phyloP scores from a whole-genome alignment of 768 basidiomycete species.

The Leccinum olivaceopallidum region DNA sequence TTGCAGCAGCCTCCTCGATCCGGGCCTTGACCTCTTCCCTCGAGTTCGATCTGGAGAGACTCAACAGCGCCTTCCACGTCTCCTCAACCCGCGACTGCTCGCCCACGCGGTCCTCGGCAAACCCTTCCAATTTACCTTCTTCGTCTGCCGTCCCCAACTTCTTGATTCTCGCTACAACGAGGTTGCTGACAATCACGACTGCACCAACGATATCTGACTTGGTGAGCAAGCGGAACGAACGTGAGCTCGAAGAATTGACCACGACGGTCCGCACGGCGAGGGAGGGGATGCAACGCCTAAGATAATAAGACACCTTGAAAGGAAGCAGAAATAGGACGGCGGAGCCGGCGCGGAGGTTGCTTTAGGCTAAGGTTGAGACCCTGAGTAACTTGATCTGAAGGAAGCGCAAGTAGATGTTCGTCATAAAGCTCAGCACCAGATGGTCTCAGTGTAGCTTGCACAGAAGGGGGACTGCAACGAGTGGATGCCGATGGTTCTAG shows the following conservation, averaged over 20 bases:
- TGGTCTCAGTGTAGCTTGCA: slow-evolving; percentile 44
- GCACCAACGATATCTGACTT: too few species aligned
- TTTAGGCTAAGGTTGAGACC: slow-evolving; percentile 75
- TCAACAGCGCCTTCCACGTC: slow-evolving; percentile 86
- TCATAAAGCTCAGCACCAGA: slow-evolving; percentile 86
- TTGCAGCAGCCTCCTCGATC: too few species aligned
- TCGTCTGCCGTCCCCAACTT: slow-evolving; percentile 65
- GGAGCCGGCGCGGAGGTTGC: slow-evolving; percentile 94
- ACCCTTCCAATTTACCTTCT: slow-evolving; percentile 54
- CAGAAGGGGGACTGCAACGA: slow-evolving; percentile 71
- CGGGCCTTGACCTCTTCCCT: slow-evolving; percentile 57
- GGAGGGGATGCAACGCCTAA: too few species aligned
- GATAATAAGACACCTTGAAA: slow-evolving; percentile 39
- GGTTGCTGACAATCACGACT: too few species aligned
- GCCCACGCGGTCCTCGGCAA: slow-evolving; percentile 60
- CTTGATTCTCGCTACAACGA: slow-evolving; percentile 70
- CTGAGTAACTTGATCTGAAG: slow-evolving; percentile 46
- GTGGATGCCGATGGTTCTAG: slow-evolving; percentile 91
- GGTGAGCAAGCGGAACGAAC: too few species aligned
- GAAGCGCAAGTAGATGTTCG: slow-evolving; percentile 44
- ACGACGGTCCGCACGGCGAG: too few species aligned
- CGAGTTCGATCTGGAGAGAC: slow-evolving; percentile 86
- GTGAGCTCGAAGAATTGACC: too few species aligned
- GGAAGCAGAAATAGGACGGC: slow-evolving; percentile 73
- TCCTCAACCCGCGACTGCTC: slow-evolving; percentile 41